Conservation (phyloP, 192 early-diverging fungal genomes). For the Linnemannia hyalina region DNA sequence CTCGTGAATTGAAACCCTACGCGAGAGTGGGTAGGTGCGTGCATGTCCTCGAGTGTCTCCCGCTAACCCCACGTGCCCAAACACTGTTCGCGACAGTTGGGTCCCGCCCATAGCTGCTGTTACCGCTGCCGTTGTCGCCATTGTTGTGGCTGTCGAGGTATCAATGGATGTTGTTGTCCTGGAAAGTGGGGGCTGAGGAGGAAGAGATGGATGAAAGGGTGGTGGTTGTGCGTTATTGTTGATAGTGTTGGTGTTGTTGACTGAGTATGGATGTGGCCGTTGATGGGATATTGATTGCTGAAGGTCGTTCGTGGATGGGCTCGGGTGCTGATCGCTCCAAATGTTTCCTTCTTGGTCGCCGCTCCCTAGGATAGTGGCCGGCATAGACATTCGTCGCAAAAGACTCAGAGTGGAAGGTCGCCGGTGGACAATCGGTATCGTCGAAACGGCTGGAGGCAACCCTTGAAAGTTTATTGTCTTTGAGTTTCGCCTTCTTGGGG, state of each 20-base stretch:
- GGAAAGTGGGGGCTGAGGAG: neutral
- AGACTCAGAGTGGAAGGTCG: constrained; percentile 22
- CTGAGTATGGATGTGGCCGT: neutral
- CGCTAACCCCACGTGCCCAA: neutral
- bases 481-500: neutral
- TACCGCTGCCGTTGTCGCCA: neutral
- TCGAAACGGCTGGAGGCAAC: neutral
- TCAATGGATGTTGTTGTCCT: constrained; percentile 15
- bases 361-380: constrained; percentile 12
- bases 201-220: neutral
- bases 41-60: neutral
- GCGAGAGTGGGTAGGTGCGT: constrained; percentile 21
- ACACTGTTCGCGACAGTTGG: neutral
- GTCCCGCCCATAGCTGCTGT: neutral
- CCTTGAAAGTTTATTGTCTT: neutral
- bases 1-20: constrained; percentile 32
- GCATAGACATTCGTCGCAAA: constrained; percentile 54
- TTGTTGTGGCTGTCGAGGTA: constrained; percentile 3
- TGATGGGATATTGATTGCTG: neutral
- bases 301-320: neutral
- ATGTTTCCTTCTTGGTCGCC: neutral
- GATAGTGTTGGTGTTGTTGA: neutral
- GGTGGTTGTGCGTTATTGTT: neutral
- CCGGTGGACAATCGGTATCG: neutral
- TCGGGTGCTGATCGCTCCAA: constrained; percentile 5